Conservation (phyloP, 2,329 filamentous ascomycete genomes). For the Volutella citrinella region DNA sequence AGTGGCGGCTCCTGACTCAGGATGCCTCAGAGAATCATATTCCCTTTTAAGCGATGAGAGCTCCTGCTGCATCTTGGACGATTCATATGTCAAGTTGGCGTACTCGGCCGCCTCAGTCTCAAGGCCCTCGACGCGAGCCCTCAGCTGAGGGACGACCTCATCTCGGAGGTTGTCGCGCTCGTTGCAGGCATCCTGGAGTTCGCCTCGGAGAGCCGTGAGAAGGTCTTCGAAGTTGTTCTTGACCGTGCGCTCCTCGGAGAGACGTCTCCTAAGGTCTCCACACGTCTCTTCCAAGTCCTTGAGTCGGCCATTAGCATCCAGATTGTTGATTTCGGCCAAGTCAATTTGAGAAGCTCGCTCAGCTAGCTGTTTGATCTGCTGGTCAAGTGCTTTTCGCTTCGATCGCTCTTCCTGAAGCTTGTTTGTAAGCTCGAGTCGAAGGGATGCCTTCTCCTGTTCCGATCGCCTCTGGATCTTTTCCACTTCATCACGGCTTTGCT, state of each 20-base stretch:
- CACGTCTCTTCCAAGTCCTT: conserved; percentile 77
- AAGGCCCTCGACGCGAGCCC: conserved; percentile 72
- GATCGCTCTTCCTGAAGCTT: conserved; percentile 85
- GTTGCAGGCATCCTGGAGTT: conserved; percentile 78
- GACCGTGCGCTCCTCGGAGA: conserved; percentile 79
- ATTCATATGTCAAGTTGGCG: conserved; percentile 73
- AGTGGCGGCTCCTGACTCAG: conserved; percentile 18
- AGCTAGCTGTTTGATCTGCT: conserved; percentile 79
- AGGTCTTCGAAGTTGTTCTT: conserved; percentile 95
- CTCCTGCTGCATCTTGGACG: conserved; percentile 84
- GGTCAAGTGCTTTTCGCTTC: conserved; percentile 72
- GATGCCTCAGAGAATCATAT: conserved; percentile 56
- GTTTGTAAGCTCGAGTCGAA: conserved; percentile 79
- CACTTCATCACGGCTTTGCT: conserved; percentile 66
- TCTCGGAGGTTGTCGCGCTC: conserved; percentile 91
- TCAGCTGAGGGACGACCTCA: conserved; percentile 77
- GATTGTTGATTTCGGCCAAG: conserved; percentile 50
- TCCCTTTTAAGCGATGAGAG: conserved; percentile 67
- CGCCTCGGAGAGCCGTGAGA: conserved; percentile 75
- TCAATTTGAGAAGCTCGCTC: conserved; percentile 68
- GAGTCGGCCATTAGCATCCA: conserved; percentile 59
- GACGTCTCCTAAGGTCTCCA: conserved; percentile 77
- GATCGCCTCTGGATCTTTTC: conserved; percentile 78
- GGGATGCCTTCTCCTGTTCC: conserved; percentile 86
- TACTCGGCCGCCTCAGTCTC: conserved; percentile 71